Evolutionary conservation across 176 grass and related monocot genomes (phyloP), one percentile per base, ranked within the genome.

Genomic region (Carex cristatella): DNA sequence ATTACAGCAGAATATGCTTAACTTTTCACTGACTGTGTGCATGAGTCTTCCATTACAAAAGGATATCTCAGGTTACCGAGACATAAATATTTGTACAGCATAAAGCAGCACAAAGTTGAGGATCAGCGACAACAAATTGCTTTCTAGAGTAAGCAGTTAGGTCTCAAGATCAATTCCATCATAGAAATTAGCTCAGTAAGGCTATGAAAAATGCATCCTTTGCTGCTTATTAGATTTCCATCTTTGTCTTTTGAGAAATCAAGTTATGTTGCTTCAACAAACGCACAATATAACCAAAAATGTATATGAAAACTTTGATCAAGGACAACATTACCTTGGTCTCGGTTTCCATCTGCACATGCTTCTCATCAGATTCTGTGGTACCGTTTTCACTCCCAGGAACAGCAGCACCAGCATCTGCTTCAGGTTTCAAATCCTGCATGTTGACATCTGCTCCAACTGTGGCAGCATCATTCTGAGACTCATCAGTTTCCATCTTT

Each of bases 271-370:
- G 74, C 28, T 58, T 79, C 33, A 79, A 54, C 9, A 76, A 30
- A 76, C 1, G 7, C 6, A 73, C 1, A 10, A 49, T 49, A 23
- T 49, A 10, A 27, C 8, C 8, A 72, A 23, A 48, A n/a, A 46
- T n/a, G 18, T 10, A 72, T 48, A 71, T 11, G 30, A 12, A 42
- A 70, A 44, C 11, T 10, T 33, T 33, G 8, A 59, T 18, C 8
- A 57, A 65, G 2, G 31, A 75, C 7, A 11, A 46, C 15, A 19
- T 51, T 89, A 96, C 97, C 93, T 96, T 99, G 10, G 58, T 71
- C 86, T 99, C 97, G 66, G 93, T 99, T 75, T 99, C 97, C 93
- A 96, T 94, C 27, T 91, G 90, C 69, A 90, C 85, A 81, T 91
- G 84, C 81, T 92, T 99, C 57, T 94, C 91, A 60, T 86, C 90